Conservation (phyloP, 2,329 filamentous ascomycete species). For the Neonectria sp. region DNA sequence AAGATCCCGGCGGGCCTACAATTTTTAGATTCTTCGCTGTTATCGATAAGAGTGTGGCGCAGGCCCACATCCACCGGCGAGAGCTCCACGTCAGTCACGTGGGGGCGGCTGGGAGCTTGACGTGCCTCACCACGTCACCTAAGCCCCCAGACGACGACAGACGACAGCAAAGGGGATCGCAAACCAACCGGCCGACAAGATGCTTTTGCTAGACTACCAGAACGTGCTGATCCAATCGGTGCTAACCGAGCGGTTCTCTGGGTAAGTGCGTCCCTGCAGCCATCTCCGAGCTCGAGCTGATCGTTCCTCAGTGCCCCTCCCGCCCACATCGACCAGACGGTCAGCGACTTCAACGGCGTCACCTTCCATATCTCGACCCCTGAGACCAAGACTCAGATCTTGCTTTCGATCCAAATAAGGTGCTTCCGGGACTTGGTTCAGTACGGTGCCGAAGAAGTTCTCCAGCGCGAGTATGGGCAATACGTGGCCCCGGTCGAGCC, state of each 20-base stretch:
- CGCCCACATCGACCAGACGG: constrained; percentile 94
- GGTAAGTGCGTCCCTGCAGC: constrained; percentile 65
- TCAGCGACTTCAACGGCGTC: constrained; percentile 99
- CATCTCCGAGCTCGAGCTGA: constrained; percentile 50
- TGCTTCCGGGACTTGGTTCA: constrained; percentile 94
- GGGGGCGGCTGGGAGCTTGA: constrained; percentile 47
- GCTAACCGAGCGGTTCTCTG: constrained; percentile 93
- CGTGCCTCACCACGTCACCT: constrained; percentile 56
- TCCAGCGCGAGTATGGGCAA: constrained; percentile 93
- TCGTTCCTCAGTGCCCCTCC: constrained; percentile 79
- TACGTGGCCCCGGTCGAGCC: constrained; percentile 91
- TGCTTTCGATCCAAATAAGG: constrained; percentile 94
- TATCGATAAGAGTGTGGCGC: constrained; percentile 54
- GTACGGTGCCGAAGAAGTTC: constrained; percentile 92
- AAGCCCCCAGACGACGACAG: constrained; percentile 52
- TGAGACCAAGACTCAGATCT: constrained; percentile 92
- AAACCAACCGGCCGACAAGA: constrained; percentile 58
- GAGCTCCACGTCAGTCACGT: constrained; percentile 56
- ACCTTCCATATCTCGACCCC: constrained; percentile 99
- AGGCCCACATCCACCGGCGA: constrained; percentile 4
- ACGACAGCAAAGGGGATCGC: constrained; percentile 47
- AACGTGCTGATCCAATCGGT: constrained; percentile 98
- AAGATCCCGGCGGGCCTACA: constrained; percentile 30
- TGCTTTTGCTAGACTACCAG: constrained; percentile 98
- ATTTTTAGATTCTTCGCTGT: constrained; percentile 35